Conservation (phyloP, 1,139 yeast genomes). For the Yamadazyma oceani region DNA sequence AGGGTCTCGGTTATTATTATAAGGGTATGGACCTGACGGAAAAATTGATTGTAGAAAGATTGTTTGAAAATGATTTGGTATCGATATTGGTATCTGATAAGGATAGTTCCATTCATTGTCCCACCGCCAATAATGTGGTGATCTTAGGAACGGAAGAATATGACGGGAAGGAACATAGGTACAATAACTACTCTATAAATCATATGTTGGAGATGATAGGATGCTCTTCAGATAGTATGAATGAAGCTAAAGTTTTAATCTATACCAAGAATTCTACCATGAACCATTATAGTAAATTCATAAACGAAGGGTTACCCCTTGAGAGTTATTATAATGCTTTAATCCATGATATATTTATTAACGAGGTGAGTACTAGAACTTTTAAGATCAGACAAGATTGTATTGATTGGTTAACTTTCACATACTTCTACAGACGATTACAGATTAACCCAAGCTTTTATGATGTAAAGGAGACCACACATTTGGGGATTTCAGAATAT, state of each 20-base stretch:
- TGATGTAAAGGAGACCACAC: slow-evolving; percentile 65
- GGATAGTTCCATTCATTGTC: slow-evolving; percentile 53
- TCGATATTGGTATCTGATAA: slow-evolving; percentile 57
- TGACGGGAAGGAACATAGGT: slow-evolving; percentile 74
- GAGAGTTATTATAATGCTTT: slow-evolving; percentile 69
- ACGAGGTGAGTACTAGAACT: slow-evolving; percentile 69
- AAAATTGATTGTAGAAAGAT: slow-evolving; percentile 49
- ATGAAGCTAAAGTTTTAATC: slow-evolving; percentile 44
- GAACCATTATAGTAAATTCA: slow-evolving; percentile 68
- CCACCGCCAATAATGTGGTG: slow-evolving; percentile 54
- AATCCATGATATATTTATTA: slow-evolving; percentile 65
- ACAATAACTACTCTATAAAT: slow-evolving; percentile 65
- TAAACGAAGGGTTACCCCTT: slow-evolving; percentile 75
- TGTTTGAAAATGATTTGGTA: slow-evolving; percentile 51
- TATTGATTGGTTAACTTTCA: slow-evolving; percentile 85
- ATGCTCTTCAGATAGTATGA: slow-evolving; percentile 35
- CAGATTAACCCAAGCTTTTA: slow-evolving; percentile 86
- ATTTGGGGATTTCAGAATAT: slow-evolving; percentile 72
- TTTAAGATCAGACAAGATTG: slow-evolving; percentile 78
- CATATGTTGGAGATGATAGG: slow-evolving; percentile 78
- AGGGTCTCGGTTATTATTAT: slow-evolving; percentile 70
- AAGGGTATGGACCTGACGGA: slow-evolving; percentile 62
- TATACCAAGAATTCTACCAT: slow-evolving; percentile 57
- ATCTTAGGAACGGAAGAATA: slow-evolving; percentile 71
- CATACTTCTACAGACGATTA: slow-evolving; percentile 79